Evolutionary conservation across 805 yeast species (phyloP), one percentile per base, ranked within the genome.

Genomic region (Metschnikowia continentalis): DNA sequence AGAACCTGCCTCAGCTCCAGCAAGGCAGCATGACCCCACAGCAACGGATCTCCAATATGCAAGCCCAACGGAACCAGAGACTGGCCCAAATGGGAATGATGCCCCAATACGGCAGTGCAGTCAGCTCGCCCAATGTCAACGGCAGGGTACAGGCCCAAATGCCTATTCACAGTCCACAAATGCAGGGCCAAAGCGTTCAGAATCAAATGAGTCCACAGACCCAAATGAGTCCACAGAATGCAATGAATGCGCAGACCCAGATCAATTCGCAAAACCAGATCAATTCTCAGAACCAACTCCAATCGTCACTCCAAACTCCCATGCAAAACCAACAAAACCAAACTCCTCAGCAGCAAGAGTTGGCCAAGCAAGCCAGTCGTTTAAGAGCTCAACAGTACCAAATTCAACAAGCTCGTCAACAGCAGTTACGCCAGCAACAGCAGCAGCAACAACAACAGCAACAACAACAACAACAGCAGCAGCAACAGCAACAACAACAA

Each of bases 371-470:
- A 22, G 57, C 55, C 8, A 51, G 44, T 17, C 51, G 49, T 11
- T 42, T 57, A n/a, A 46, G 58, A 6, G 56, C 58, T 1, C 60
- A 57, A 36, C 56, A 57, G 38, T 43, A 50, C 26, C 59, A 55
- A 37, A 49, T 55, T 23, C 60, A 56, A 30, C 56, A 56, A 44
- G 50, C 53, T 0, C 56, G 53, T 22, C 60, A 54, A 42, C 53
- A 48, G 44, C 54, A 54, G 32, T 35, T 49, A 43, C 56, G 43
- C 26, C 51, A 48, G 26, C 54, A 52, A 15, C 58, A 54, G 10
- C 53, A 40, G 23, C 56, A 54, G 15, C 57, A 51, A 23, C 52
- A 46, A 20, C 14, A 46, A 1, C 51, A 48, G 32, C 51, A 50
- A 30, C 54, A 52, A 23, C 58, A 54, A 15, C 53, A 41, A 30